Base-by-base conservation (phyloP, 768 basidiomycete species). In the Rhodotorula kratochvilovae region DNA sequence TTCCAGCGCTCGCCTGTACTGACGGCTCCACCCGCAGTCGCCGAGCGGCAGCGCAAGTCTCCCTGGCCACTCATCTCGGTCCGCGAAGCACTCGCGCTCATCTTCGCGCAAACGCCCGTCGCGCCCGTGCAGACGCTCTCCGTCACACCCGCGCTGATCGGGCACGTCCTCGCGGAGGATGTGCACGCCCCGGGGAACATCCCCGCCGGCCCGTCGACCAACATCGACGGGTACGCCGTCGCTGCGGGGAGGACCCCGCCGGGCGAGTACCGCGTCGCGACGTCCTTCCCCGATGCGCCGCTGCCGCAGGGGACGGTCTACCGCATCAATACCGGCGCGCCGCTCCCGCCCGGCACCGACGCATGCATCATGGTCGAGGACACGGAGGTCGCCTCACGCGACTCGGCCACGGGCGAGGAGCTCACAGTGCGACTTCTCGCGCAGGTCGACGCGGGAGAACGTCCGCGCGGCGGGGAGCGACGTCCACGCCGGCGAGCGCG, bases 331-430 rank as follows among this genome's bases (percentile, higher is more conserved):
- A 95, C 92, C 1, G 92, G 92, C 12, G 89, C 86, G 0, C 89
- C 90, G 0, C 81, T 95, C 5, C 92, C 92, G 3, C 79, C 81
- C 0, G 91, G 89, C 10, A 80, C 88, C 13, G 88, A 93, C 77
- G 82, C 90, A 0, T 88, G 92, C 5, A 87, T 95, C 79, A 94
- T 93, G 91, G 92, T 95, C 29, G 92, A 95, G 81, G 92, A 94
- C 78, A 94, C 92, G 0, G 85, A 86, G 67, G 83, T 95, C 13
- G 82, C 86, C 23, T n/a, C 86, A 17, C 69, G 63, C 15, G 79
- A 45, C 81, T 84, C 69, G 81, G 16, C 35, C 23, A 57, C 48
- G 7, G 68, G 83, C 5, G 91, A 93, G 77, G 91, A 94, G 79
- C 82, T 83, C 35, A 85, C 87, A 70, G 86, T 95, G 2, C 85